Percentiles rank a stretch among this genome's conserved stretches.
Evolutionary conservation across 2,329 filamentous ascomycete species (phyloP).

Genomic region (Fusarium miscanthi): DNA sequence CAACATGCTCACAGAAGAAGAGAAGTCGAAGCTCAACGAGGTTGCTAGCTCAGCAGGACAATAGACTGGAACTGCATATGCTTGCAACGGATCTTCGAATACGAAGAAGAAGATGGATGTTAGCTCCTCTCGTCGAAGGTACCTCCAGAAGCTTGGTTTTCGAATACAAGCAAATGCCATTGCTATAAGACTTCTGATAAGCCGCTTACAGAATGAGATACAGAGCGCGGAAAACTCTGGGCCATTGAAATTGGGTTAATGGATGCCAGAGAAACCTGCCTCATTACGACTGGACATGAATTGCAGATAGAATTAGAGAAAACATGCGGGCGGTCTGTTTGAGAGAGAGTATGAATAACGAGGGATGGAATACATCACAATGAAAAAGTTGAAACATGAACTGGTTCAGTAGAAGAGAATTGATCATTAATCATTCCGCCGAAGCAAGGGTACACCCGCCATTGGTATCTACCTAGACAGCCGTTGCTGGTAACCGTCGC

Average conservation of each 20-base stretch:
- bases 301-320: conserved; percentile 39
- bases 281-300: conserved; percentile 38
- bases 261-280: conserved; percentile 3
- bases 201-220: conserved; percentile 11
- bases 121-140: conserved; percentile 18
- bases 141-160: conserved; percentile 1
- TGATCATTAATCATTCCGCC: conserved; percentile 22
- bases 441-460: conserved; percentile 7
- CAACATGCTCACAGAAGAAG: conserved; percentile 63
- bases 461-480: conserved; percentile 5
- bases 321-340: conserved; percentile 14
- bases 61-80: conserved; percentile 34
- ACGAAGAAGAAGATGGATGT: neutral
- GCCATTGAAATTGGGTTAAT: neutral
- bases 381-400: conserved; percentile 1
- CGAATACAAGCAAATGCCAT: neutral
- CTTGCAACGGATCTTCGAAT: neutral
- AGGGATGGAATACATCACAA: neutral
- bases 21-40: conserved; percentile 67
- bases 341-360: neutral
- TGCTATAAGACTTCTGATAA: neutral
- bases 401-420: neutral
- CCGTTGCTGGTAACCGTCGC: neutral
- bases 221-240: conserved; percentile 6
- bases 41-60: conserved; percentile 55